A percentile compares a stretch with the other conserved stretches of the same genome.
phyloP scores from a whole-genome alignment of 2,329 filamentous ascomycete species.

The Cladosporium sp. region DNA sequence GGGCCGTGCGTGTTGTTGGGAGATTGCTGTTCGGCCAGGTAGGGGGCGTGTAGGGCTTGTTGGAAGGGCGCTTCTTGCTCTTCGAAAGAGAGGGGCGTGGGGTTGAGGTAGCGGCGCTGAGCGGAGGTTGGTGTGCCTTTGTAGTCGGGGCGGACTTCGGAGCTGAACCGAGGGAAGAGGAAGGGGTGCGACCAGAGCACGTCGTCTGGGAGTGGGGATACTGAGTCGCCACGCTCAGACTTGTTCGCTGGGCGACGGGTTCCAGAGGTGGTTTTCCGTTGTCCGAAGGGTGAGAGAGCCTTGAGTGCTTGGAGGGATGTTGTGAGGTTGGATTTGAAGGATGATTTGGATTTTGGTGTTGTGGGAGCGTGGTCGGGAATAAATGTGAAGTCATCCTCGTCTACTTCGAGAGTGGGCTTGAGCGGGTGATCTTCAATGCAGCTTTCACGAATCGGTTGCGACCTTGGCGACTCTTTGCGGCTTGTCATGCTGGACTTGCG shows the following conservation, averaged over 20 bases:
- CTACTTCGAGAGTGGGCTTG: constrained; percentile 35
- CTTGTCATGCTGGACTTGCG: constrained; percentile 33
- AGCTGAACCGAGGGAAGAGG: constrained; percentile 54
- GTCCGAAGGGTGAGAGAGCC: constrained; percentile 53
- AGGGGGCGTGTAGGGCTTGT: constrained; percentile 32
- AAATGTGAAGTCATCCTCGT: constrained; percentile 32
- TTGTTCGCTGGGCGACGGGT: constrained; percentile 5
- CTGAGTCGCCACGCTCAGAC: not conserved
- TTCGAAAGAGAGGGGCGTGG: constrained; percentile 40
- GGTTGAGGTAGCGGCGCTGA: constrained; percentile 59
- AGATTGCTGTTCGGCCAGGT: constrained; percentile 24
- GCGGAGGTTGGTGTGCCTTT: constrained; percentile 53
- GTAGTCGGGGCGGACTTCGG: constrained; percentile 56
- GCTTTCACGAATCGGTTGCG: constrained; percentile 48
- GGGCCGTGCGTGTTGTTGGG: constrained; percentile 38
- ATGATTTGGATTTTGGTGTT: constrained; percentile 41
- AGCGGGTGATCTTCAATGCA: constrained; percentile 57
- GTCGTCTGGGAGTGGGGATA: constrained; percentile 45
- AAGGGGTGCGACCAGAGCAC: constrained; percentile 57
- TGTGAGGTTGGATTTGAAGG: constrained; percentile 61
- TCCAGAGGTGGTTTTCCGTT: not conserved
- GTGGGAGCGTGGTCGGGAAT: constrained; percentile 26
- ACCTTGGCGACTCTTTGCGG: constrained; percentile 46
- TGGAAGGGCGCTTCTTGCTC: constrained; percentile 35
- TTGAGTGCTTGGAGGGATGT: constrained; percentile 59